These are phyloP conservation scores for Phialocephala sp. DNA, from an alignment of 2,329 filamentous ascomycete genomes.

Conservation along the genomic window DNA sequence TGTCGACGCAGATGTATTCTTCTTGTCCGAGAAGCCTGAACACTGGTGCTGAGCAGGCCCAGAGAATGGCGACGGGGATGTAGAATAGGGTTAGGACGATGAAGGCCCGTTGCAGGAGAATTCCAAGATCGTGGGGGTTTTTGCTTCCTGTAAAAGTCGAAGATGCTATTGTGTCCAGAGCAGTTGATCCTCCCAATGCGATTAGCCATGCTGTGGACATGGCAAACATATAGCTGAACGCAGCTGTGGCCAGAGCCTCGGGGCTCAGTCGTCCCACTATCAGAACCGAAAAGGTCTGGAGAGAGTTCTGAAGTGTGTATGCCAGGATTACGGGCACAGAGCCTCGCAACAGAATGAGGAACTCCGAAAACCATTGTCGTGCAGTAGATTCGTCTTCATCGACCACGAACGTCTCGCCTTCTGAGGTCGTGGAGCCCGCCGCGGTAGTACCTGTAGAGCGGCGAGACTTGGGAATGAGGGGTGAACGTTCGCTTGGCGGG, in stretches of 20 bases:
- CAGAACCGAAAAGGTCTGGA: slow-evolving; percentile 82
- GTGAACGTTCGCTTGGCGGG: slow-evolving; percentile 40
- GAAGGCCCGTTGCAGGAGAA: slow-evolving; percentile 78
- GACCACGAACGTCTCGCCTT: slow-evolving; percentile 37
- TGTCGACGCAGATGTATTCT: slow-evolving; percentile 75
- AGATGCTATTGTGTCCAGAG: slow-evolving; percentile 83
- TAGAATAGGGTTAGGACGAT: slow-evolving; percentile 77
- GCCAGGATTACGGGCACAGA: slow-evolving; percentile 82
- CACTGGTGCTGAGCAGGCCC: slow-evolving; percentile 75
- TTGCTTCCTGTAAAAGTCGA: slow-evolving; percentile 82
- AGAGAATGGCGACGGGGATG: slow-evolving; percentile 72
- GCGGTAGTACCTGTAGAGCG: slow-evolving; percentile 13
- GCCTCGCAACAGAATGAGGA: slow-evolving; percentile 69
- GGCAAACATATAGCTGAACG: slow-evolving; percentile 93
- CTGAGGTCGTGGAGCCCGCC: slow-evolving; percentile 20
- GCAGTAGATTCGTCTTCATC: slow-evolving; percentile 33
- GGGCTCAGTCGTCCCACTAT: slow-evolving; percentile 81
- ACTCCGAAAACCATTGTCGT: slow-evolving; percentile 58
- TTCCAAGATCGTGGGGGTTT: slow-evolving; percentile 78
- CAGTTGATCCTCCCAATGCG: slow-evolving; percentile 83
- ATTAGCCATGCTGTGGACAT: slow-evolving; percentile 90
- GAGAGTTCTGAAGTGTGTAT: slow-evolving; percentile 83
- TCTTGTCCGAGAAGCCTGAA: slow-evolving; percentile 80
- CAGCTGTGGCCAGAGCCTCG: slow-evolving; percentile 79
- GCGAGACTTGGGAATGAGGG: slow-evolving; percentile 36